Percentiles rank a stretch among this genome's conserved stretches.
Conservation (phyloP, 164 flowering plant genomes). For the Platanus orientalis region DNA sequence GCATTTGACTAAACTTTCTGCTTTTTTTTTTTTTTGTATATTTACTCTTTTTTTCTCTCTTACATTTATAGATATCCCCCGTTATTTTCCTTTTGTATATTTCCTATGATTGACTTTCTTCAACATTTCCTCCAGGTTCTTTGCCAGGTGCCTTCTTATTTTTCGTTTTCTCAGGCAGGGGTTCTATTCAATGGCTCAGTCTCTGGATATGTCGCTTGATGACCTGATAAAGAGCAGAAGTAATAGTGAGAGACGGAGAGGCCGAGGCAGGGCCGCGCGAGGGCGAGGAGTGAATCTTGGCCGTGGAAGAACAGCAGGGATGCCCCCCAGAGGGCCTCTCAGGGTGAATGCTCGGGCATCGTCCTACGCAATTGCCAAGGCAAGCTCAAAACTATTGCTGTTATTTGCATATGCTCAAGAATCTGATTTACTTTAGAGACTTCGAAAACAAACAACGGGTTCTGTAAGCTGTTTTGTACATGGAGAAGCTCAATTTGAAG, state of each 20-base stretch:
- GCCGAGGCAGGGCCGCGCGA: constrained; percentile 52
- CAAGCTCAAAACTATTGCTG: constrained; percentile 73
- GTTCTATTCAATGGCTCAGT: constrained; percentile 38
- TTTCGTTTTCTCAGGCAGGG: background rate
- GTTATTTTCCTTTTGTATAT: no score
- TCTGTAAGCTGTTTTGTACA: constrained; percentile 21
- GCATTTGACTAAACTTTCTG: no score
- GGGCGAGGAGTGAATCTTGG: constrained; percentile 44
- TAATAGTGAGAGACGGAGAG: constrained; percentile 49
- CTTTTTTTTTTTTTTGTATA: no score
- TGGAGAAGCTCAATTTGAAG: constrained; percentile 43
- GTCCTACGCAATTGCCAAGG: constrained; percentile 70
- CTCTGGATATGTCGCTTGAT: constrained; percentile 81
- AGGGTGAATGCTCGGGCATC: constrained; percentile 68
- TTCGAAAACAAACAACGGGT: constrained; percentile 19
- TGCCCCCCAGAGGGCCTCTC: constrained; percentile 43
- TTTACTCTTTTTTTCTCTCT: no score
- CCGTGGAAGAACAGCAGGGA: constrained; percentile 49
- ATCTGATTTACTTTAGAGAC: constrained; percentile 31
- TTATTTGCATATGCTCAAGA: constrained; percentile 48
- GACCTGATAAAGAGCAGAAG: constrained; percentile 65
- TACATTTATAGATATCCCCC: no score
- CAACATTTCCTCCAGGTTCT: background rate
- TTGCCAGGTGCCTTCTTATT: no score
- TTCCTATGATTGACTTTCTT: background rate